Evolutionary conservation across 2,329 filamentous ascomycete genomes (phyloP).

Genomic region (Leptoxyphium fumago): DNA sequence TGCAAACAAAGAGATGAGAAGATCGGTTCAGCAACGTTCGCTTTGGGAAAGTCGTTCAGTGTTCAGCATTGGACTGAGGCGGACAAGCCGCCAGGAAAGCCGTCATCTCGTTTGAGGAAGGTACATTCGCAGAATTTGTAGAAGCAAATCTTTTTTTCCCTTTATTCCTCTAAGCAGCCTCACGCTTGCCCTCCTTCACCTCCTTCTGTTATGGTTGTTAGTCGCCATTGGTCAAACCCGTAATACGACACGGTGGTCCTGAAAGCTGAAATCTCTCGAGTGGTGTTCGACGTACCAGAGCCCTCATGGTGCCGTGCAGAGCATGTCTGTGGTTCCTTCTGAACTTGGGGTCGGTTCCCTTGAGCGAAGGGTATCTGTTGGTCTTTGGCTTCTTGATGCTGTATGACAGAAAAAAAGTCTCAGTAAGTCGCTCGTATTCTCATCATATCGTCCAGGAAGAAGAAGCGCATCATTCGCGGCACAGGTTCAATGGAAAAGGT

Average conservation of each 20-base stretch:
- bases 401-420: slow-evolving; percentile 9
- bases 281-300: slow-evolving; percentile 61
- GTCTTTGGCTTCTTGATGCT: slow-evolving; percentile 99
- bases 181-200: slow-evolving; percentile 89
- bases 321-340: slow-evolving; percentile 99
- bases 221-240: slow-evolving; percentile 4
- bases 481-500: background rate
- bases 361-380: slow-evolving; percentile 94
- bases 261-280: slow-evolving; percentile 1
- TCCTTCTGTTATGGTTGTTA: slow-evolving; percentile 59
- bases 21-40: too few relatives aligned
- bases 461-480: too few relatives aligned
- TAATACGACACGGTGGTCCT: too few relatives aligned
- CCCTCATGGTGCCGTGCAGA: slow-evolving; percentile 96
- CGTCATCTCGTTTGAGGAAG: too few relatives aligned
- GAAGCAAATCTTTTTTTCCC: background rate
- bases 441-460: too few relatives aligned
- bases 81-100: too few relatives aligned
- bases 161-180: slow-evolving; percentile 54
- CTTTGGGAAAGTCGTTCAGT: too few relatives aligned
- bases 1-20: too few relatives aligned
- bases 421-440: too few relatives aligned
- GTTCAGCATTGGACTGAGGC: too few relatives aligned
- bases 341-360: slow-evolving; percentile 99
- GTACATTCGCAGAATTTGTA: too few relatives aligned